phyloP scores from a whole-genome alignment of 192 early-diverging fungal genomes.

The Coemansia sp. region DNA sequence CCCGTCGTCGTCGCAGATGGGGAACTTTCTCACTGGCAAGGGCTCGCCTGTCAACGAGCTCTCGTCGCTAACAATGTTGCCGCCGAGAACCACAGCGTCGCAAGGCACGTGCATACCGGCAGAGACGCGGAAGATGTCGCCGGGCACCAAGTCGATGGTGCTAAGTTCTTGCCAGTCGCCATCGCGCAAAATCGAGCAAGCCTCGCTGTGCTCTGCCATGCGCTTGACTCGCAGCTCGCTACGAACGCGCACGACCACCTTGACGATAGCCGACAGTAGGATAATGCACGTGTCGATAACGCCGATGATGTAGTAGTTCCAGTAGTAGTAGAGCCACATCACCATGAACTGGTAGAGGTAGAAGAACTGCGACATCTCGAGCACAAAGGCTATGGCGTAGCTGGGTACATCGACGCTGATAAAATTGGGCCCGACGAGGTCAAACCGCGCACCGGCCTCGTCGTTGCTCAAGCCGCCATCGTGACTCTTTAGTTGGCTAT shows the following conservation, averaged over 20 bases:
- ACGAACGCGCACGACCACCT: constrained; percentile 51
- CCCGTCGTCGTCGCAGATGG: constrained; percentile 60
- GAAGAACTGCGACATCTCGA: constrained; percentile 59
- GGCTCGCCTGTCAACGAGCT: constrained; percentile 74
- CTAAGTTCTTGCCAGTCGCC: constrained; percentile 60
- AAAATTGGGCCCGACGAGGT: constrained; percentile 68
- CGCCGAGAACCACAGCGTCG: constrained; percentile 65
- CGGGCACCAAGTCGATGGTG: constrained; percentile 63
- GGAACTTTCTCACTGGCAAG: constrained; percentile 74
- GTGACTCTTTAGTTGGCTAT: constrained; percentile 42
- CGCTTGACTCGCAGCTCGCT: constrained; percentile 57
- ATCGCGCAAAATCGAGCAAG: constrained; percentile 58
- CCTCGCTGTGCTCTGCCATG: constrained; percentile 58
- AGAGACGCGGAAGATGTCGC: constrained; percentile 58
- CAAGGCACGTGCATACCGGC: constrained; percentile 59
- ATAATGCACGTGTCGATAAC: constrained; percentile 60
- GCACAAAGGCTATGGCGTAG: constrained; percentile 46
- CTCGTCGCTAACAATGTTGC: constrained; percentile 73
- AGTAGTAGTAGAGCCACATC: constrained; percentile 62
- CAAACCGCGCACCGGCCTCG: constrained; percentile 58
- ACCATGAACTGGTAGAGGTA: constrained; percentile 63
- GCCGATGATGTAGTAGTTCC: constrained; percentile 60
- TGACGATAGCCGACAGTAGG: constrained; percentile 57
- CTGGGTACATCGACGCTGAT: constrained; percentile 58
- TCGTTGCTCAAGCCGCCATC: constrained; percentile 49